Conservation (phyloP, 2,329 filamentous ascomycete species). For the Pseudopithomyces chartarum region DNA sequence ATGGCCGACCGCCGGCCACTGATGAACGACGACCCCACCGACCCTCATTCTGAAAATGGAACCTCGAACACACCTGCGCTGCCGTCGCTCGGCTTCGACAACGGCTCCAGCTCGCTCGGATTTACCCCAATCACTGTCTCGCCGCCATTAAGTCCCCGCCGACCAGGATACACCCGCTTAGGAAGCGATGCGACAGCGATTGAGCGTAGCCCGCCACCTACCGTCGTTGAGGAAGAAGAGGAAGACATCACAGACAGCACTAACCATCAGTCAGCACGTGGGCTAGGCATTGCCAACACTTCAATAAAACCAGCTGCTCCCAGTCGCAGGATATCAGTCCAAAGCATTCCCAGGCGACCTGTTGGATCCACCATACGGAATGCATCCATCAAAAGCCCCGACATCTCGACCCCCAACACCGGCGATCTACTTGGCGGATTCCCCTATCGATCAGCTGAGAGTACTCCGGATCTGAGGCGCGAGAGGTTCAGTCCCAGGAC, state of each 20-base stretch:
- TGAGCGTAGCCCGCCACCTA: conserved; percentile 33
- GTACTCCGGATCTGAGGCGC: conserved; percentile 40
- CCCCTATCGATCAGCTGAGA: conserved; percentile 29
- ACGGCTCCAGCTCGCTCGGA: conserved; percentile 28
- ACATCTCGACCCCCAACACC: conserved; percentile 31
- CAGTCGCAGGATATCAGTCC: conserved; percentile 24
- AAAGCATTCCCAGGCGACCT: conserved; percentile 27
- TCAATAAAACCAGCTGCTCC: conserved; percentile 6
- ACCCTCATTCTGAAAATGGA: conserved; percentile 27
- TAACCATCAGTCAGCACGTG: conserved; percentile 22
- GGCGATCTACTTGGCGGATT: conserved; percentile 36
- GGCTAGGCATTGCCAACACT: conserved; percentile 42
- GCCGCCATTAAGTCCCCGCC: conserved; percentile 29
- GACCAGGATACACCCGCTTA: conserved; percentile 44
- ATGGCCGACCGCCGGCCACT: conserved; percentile 41
- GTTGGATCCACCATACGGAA: conserved; percentile 21
- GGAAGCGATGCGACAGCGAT: conserved; percentile 40
- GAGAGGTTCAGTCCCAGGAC: conserved; percentile 35
- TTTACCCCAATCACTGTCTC: conserved; percentile 19
- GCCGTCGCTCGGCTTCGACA: conserved; percentile 32
- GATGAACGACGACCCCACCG: conserved; percentile 24
- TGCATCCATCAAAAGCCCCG: conserved; percentile 25
- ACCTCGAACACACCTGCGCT: conserved; percentile 32
- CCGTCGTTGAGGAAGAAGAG: conserved; percentile 37
- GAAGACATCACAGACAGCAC: conserved; percentile 37